Percentiles rank a stretch among this genome's conserved stretches.
Evolutionary conservation across 2,329 filamentous ascomycete species (phyloP).

Genomic region (Diaporthe aspalathi): DNA sequence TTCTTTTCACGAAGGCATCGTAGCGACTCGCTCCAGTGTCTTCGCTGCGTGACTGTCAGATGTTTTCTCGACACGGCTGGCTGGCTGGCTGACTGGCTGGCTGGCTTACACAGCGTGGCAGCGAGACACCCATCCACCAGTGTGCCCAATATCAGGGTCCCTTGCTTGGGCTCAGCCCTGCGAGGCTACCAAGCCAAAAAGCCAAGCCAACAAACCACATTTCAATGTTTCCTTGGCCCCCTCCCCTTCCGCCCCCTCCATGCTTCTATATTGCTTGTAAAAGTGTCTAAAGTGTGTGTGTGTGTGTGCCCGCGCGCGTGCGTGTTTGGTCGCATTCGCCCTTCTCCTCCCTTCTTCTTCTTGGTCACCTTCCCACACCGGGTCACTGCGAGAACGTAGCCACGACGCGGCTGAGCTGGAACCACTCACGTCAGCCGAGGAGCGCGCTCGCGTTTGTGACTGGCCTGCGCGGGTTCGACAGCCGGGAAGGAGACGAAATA

Average conservation of each 20-base stretch:
- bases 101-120: background rate
- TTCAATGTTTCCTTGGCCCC: background rate
- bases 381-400: conserved; percentile 11
- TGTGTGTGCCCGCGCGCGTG: background rate
- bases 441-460: background rate
- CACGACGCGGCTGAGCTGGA: conserved; percentile 32
- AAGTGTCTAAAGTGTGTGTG: too few relatives aligned
- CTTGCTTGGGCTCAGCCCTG: conserved; percentile 35
- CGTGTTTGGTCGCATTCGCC: conserved; percentile 10
- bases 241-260: background rate
- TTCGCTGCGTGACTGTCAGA: conserved; percentile 1
- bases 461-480: background rate
- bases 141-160: conserved; percentile 17
- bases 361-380: conserved; percentile 17
- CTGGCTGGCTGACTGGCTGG: background rate
- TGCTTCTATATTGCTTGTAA: too few relatives aligned
- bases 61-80: background rate
- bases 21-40: background rate
- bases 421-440: conserved; percentile 26
- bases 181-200: conserved; percentile 28
- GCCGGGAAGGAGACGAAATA: background rate
- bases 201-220: conserved; percentile 10
- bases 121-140: conserved; percentile 13
- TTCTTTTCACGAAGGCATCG: background rate
- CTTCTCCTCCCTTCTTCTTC: background rate